Evolutionary conservation across 2,329 filamentous ascomycete genomes (phyloP).

Genomic region (Fusarium chuoi): DNA sequence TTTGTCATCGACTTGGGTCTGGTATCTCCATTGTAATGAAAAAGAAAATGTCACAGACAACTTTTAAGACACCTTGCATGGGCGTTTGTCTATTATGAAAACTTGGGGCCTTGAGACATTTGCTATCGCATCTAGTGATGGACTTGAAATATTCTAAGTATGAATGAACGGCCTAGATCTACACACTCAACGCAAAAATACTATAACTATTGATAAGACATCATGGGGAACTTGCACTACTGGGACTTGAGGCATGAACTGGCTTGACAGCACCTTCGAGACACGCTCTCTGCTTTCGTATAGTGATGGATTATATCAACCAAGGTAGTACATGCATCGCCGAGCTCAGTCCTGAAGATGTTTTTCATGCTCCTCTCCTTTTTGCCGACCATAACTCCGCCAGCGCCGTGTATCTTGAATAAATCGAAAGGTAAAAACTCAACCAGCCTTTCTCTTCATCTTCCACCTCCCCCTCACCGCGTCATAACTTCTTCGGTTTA

Average conservation of each 20-base stretch:
- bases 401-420: conserved; percentile 39
- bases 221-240: not conserved
- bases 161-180: not conserved
- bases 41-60: conserved; percentile 35
- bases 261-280: not conserved
- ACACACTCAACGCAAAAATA: not conserved
- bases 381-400: conserved; percentile 40
- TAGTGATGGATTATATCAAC: conserved; percentile 20
- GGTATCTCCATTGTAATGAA: conserved; percentile 45
- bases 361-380: conserved; percentile 14
- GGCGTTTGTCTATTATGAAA: conserved; percentile 20
- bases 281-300: conserved; percentile 22
- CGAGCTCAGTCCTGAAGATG: conserved; percentile 9
- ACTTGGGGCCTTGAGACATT: not conserved
- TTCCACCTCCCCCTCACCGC: conserved; percentile 2
- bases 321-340: conserved; percentile 2
- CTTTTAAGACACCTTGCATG: conserved; percentile 17
- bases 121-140: conserved; percentile 1
- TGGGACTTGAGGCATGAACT: not conserved
- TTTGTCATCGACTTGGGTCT: conserved; percentile 35
- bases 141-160: not conserved
- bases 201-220: not conserved
- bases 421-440: conserved; percentile 26
- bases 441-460: conserved; percentile 22
- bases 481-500: conserved; percentile 37